Evolutionary conservation across 306 rosid genomes (phyloP), one percentile per base, ranked within the genome.

Genomic region (Quercus rubra): DNA sequence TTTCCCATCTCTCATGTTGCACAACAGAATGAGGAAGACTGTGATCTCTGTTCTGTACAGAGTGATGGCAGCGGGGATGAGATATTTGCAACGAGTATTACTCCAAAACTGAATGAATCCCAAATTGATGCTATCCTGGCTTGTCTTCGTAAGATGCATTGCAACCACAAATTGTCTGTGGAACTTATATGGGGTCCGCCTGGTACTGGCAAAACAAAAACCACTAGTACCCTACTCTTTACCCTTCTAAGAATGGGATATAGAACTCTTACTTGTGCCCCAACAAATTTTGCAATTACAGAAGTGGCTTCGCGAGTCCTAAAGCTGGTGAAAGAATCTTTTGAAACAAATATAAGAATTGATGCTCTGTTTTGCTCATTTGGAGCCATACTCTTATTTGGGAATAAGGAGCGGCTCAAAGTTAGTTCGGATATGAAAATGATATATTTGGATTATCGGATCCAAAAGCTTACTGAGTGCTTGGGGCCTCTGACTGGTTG

Each of bases 151-250:
- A 87, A 83, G 77, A 7, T 59, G 18, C 77, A 5, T 6, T 77
- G 85, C 78, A 41, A 74, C 75, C 80, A 81, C 46, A 82, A 79
- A 15, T 55, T 87, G 62, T 17, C 79, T 1, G 81, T 90, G 59
- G 86, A 93, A 64, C 98, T 90, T 62, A 86, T 93, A 54, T 88
- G 97, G 93, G 98, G 98, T 30, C 98, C 98, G 4, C 97, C 98
- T 4, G 94, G 98, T 76, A 93, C 98, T 0, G 98, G 98, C 3
- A 93, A 93, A 80, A 93, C 98, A 3, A 91, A 87, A 83, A 87
- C 93, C 57, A 72, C 74, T 4, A 83, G 85, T 64, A 84, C 88
- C 5, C 71, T 91, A 43, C 91, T 93, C 58, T 75, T 80, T 8
- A 55, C 84, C 27, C 83, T 90, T 19, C 58, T 86, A 63, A 74